These are phyloP conservation scores for Phytophthora sp. DNA, from an alignment of 352 stramenopile genomes.

Conservation along the genomic window DNA sequence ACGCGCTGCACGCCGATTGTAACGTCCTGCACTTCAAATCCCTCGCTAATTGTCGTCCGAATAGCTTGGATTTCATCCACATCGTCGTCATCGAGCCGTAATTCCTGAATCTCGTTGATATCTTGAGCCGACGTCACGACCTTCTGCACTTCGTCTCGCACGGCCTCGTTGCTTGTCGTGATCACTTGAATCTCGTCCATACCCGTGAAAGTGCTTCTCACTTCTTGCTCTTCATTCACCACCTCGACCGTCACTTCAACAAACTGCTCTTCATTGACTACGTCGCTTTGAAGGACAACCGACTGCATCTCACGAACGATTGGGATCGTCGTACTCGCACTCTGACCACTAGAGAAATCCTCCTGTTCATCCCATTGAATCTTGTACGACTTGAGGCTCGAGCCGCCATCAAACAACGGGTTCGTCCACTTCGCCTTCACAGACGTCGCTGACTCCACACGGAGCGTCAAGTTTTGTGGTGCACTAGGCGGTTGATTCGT, in stretches of 20 bases:
- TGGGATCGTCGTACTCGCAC: constrained; percentile 68
- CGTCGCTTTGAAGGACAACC: constrained; percentile 74
- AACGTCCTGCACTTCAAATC: constrained; percentile 93
- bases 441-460: constrained; percentile 67
- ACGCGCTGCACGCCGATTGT: constrained; percentile 70
- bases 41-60: constrained; percentile 70
- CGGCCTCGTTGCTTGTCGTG: constrained; percentile 62
- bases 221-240: constrained; percentile 95
- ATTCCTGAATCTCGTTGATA: constrained; percentile 91
- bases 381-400: constrained; percentile 74
- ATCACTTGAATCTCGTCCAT: constrained; percentile 91
- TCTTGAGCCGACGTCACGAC: constrained; percentile 93
- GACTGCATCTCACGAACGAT: constrained; percentile 93
- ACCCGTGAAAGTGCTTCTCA: constrained; percentile 88
- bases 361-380: constrained; percentile 86
- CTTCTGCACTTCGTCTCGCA: constrained; percentile 92
- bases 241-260: constrained; percentile 94
- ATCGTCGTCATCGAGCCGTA: constrained; percentile 84
- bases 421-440: constrained; percentile 88
- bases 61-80: constrained; percentile 94
- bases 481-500: constrained; percentile 69
- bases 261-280: constrained; percentile 94
- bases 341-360: constrained; percentile 77
- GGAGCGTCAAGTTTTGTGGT: constrained; percentile 62
- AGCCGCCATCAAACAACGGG: constrained; percentile 92